phyloP scores from a whole-genome alignment of 1,284 basidiomycete genomes.

The Apiotrichum laibachii region DNA sequence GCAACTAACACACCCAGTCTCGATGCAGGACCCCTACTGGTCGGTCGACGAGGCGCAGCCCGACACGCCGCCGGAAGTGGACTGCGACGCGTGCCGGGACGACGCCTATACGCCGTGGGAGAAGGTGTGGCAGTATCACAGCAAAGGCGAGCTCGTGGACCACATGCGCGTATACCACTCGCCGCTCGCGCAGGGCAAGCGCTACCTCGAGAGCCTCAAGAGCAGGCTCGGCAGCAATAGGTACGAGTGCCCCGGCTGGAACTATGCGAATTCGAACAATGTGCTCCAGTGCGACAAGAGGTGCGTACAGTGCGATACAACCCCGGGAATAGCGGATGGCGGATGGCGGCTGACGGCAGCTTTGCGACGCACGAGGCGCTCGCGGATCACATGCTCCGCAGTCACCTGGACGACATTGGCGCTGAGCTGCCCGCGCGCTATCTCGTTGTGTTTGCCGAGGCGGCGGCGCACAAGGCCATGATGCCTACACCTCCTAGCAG shows the following conservation, averaged over 20 bases:
- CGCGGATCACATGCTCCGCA: slow-evolving; percentile 6
- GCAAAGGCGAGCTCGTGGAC: neutral
- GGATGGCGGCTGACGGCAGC: slow-evolving; percentile 2
- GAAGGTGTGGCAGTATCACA: slow-evolving; percentile 6
- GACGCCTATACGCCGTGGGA: slow-evolving; percentile 5
- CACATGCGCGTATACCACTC: neutral
- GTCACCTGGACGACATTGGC: slow-evolving; percentile 4
- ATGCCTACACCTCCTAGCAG: neutral
- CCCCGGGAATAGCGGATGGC: no score
- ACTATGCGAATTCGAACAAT: neutral
- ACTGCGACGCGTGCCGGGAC: slow-evolving; percentile 3
- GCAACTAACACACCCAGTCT: neutral
- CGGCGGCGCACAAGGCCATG: neutral
- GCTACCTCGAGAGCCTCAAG: slow-evolving; percentile 3
- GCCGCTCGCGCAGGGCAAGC: slow-evolving; percentile 1
- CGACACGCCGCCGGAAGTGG: neutral
- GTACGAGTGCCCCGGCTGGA: slow-evolving; percentile 2
- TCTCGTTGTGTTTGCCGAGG: slow-evolving; percentile 1
- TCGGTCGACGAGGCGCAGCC: neutral
- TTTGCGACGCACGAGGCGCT: slow-evolving; percentile 1
- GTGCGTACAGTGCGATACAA: no score
- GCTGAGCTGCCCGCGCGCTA: slow-evolving; percentile 2
- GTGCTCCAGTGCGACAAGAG: neutral
- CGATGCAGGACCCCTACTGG: slow-evolving; percentile 1
- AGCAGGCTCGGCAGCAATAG: neutral